These are phyloP conservation scores for Leptographium flavum DNA, from an alignment of 2,329 filamentous ascomycete species.

Conservation along the genomic window DNA sequence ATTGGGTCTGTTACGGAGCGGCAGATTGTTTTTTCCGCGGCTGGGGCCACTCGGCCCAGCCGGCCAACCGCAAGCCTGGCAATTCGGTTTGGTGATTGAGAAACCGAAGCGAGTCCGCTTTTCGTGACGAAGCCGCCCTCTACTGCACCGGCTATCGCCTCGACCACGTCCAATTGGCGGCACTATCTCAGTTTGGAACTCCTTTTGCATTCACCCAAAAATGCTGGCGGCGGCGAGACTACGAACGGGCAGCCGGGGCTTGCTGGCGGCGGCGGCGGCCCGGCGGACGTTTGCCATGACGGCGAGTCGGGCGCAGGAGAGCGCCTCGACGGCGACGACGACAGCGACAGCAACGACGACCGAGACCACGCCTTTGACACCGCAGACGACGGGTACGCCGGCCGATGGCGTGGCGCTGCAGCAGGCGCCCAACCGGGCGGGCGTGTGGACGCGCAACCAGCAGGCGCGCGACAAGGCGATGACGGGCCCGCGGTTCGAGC, in stretches of 20 bases:
- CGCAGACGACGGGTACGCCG: slow-evolving; percentile 28
- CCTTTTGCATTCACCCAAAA: slow-evolving; percentile 15
- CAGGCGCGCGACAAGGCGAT: slow-evolving; percentile 69
- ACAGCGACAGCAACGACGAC: slow-evolving; percentile 22
- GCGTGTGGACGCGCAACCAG: slow-evolving; percentile 78
- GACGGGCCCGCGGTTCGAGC: slow-evolving; percentile 90
- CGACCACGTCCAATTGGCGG: not conserved
- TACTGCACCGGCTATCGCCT: not conserved
- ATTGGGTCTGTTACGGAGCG: not conserved
- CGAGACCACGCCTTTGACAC: slow-evolving; percentile 22
- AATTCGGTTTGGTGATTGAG: slow-evolving; percentile 4
- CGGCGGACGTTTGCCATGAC: slow-evolving; percentile 35
- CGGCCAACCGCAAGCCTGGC: slow-evolving; percentile 7
- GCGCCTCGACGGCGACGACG: slow-evolving; percentile 16
- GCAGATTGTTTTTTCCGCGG: slow-evolving; percentile 1
- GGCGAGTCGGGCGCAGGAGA: slow-evolving; percentile 30
- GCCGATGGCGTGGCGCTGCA: slow-evolving; percentile 29
- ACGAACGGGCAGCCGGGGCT: slow-evolving; percentile 22
- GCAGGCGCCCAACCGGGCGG: slow-evolving; percentile 78
- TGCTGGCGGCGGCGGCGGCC: slow-evolving; percentile 13
- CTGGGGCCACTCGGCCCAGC: not conserved
- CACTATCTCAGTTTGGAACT: not conserved
- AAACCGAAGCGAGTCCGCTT: not conserved
- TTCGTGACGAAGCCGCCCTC: no score
- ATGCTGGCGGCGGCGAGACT: slow-evolving; percentile 30